Evolutionary conservation across 345 rosid species (phyloP), one percentile per base, ranked within the genome.

Genomic region (Boechera retrofracta): DNA sequence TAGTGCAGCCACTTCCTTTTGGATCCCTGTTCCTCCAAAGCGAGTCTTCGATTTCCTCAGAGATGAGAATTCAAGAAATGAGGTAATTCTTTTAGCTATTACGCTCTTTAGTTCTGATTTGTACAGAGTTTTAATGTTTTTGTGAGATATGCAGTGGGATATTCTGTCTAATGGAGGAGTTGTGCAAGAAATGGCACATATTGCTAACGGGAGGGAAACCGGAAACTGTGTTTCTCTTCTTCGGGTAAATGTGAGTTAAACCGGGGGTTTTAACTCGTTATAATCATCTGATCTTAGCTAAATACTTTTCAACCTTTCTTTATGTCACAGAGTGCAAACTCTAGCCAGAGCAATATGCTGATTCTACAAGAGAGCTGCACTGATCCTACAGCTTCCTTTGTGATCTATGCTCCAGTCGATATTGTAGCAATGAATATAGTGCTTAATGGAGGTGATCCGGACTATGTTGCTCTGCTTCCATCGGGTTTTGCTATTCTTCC

Each of bases 101-200:
- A 32, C 7, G 4, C 45, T 42, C 55, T 57, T 35, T 13, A 10
- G 0, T 10, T 68, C 39, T 76, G 53, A 21, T 26, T 58, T 28
- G 3, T 6, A 29, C 15, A n/a, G 10, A 16, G 21, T 53, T 26
- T 69, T 38, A 9, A 18, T 38, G 15, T 8, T 64, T 29, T 44
- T 12, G 13, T 44, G 72, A 57, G 42, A 12, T 4, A 42, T 78
- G 29, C 90, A 94, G 98, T 95, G 99, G 99, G 98, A 95, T 78
- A 95, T 95, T 79, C 86, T 95, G 61, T 92, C 98, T 11, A 92
- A 92, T 72, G 99, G 98, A 13, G 97, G 96, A 67, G 84, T 77
- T 63, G 97, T 92, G 33, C 96, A 95, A 80, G 99, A 95, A 82
- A 89, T 95, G 98, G 91, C 94, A 36, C 99, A 90, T 51, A 90